A percentile compares a stretch with the other conserved stretches of the same genome.
phyloP scores from a whole-genome alignment of 331 rosid genomes.

The Erythrophleum ivorense region DNA sequence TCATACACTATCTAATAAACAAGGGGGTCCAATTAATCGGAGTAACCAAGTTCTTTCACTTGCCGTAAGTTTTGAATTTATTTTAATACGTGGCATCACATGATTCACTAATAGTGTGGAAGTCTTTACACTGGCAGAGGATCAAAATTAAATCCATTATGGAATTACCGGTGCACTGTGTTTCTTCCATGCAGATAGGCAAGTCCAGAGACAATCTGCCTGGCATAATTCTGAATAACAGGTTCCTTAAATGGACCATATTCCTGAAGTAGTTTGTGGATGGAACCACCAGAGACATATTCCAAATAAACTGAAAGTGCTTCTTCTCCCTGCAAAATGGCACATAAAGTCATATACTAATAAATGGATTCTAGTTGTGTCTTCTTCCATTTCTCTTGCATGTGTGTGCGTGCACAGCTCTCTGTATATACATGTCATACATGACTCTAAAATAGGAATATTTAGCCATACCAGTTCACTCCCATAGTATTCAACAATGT shows the following conservation, averaged over 20 bases:
- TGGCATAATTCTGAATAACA: conserved; percentile 88
- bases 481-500: conserved; percentile 91
- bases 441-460: conserved; percentile 24
- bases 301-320: conserved; percentile 89
- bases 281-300: conserved; percentile 94
- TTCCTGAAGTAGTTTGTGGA: conserved; percentile 91
- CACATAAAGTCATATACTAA: conserved; percentile 12
- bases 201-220: conserved; percentile 92
- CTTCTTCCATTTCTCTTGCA: not conserved
- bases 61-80: not conserved
- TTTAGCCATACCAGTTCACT: conserved; percentile 82
- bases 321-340: conserved; percentile 75
- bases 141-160: conserved; percentile 4
- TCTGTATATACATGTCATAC: conserved; percentile 5
- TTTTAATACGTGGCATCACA: not conserved
- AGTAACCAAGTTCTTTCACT: not conserved
- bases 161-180: conserved; percentile 78
- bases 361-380: conserved; percentile 19
- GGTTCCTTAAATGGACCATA: conserved; percentile 90
- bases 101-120: not conserved
- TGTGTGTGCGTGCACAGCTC: not conserved
- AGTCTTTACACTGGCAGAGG: not conserved
- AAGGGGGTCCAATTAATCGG: not conserved
- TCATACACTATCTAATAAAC: not conserved
- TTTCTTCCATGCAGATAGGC: conserved; percentile 92